Base-by-base conservation (phyloP, 1,139 yeast genomes). In the Protomyces inundatus region DNA sequence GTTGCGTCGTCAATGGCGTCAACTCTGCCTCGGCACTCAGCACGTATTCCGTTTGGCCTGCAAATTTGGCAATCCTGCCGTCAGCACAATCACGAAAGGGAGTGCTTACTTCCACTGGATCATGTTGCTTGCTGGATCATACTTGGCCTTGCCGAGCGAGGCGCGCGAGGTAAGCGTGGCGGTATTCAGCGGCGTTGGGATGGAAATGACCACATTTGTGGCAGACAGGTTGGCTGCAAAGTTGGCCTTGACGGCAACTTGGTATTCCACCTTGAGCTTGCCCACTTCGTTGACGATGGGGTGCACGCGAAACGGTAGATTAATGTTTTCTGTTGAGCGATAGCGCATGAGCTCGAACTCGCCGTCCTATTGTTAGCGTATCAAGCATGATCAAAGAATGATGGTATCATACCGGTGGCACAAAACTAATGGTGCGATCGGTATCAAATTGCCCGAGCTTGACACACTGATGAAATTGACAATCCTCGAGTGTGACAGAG, bases 401-500 rank as follows among this genome's bases (percentile, higher is more conserved):
- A 23, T 23, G 23, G 23, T 23, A 23, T 7, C 61, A 3, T 58
- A 58, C 62, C 0, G 98, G 96, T 4, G 96, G 96, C 10, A 86
- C 80, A 70, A 90, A 90, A 59, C 84, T 83, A 66, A 90, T 87
- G 60, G 84, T 79, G 59, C 88, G 79, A 52, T 85, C 86, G 6
- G 81, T 73, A 69, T 87, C 90, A 73, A 87, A 88, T 71, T 82
- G 81, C 53, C 85, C 82, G 60, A 88, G 77, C 64, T 87, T 81
- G 42, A 89, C 96, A 74, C 96, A 87, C 70, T 89, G 95, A 74
- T 93, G 98, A 75, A 91, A 88, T 69, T 88, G 90, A 70, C 90
- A 85, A 73, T 90, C 96, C 69, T 86, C 89, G 12, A 90, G 75
- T 0, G 79, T 74, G 30, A 84, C 89, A 54, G 80, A 76, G 0